Conservation (phyloP, 768 basidiomycete genomes). For the Collybia nuda region DNA sequence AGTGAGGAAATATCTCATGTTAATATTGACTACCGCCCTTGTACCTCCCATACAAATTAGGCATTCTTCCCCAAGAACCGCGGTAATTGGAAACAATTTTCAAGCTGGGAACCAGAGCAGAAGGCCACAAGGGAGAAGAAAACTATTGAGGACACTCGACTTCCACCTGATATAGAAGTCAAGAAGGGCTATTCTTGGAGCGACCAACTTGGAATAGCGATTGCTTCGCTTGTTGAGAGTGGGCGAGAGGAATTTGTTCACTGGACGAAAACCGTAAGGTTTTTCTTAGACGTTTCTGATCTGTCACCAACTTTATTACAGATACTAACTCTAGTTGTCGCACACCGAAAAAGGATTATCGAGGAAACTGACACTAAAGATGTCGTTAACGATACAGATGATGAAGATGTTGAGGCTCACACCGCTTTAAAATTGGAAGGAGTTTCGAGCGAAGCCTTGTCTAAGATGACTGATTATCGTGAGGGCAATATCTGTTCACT, state of each 20-base stretch:
- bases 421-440: constrained; percentile 24
- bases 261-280: constrained; percentile 80
- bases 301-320: constrained; percentile 23
- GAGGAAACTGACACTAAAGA: constrained; percentile 47
- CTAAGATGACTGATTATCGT: constrained; percentile 78
- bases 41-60: constrained; percentile 33
- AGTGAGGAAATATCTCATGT: constrained; percentile 1
- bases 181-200: constrained; percentile 89
- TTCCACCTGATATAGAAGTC: constrained; percentile 71
- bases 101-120: constrained; percentile 68
- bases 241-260: constrained; percentile 65
- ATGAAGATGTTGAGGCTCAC: constrained; percentile 17
- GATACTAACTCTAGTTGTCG: constrained; percentile 64
- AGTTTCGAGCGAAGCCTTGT: constrained; percentile 69
- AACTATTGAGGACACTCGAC: constrained; percentile 40
- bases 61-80: constrained; percentile 90
- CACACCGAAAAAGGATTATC: constrained; percentile 57
- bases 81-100: constrained; percentile 82
- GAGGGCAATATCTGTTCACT: constrained; percentile 28
- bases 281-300: background rate
- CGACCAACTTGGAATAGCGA: constrained; percentile 85
- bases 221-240: constrained; percentile 70
- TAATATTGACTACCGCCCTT: background rate
- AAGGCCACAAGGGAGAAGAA: constrained; percentile 33
- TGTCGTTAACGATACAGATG: constrained; percentile 32